Percentiles rank a stretch among this genome's conserved stretches.
Evolutionary conservation across 2,329 filamentous ascomycete species (phyloP).

Genomic region (Diaporthe ampelina): DNA sequence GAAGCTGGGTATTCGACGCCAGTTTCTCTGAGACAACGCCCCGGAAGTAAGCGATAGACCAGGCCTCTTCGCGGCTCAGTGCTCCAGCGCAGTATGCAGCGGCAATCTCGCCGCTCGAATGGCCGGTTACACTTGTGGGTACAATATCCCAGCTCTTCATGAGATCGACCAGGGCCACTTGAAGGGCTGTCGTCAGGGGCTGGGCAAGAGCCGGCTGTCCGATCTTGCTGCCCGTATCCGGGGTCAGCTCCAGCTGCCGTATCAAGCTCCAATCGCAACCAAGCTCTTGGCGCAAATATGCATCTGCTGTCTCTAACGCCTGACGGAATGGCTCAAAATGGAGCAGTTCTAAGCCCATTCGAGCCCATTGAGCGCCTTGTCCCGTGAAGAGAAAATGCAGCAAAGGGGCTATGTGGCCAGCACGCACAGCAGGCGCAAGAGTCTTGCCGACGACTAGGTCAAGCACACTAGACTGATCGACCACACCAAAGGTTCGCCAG

Average conservation of each 20-base stretch:
- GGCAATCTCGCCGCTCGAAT: constrained; percentile 57
- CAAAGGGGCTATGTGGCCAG: not conserved
- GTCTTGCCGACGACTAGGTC: not conserved
- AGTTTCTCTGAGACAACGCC: constrained; percentile 9
- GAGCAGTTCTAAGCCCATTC: not conserved
- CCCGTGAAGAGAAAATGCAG: not conserved
- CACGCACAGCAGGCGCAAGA: not conserved
- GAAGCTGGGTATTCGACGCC: not conserved
- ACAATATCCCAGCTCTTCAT: constrained; percentile 49
- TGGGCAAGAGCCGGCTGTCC: constrained; percentile 49
- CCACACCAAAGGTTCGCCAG: constrained; percentile 12
- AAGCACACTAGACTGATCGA: not conserved
- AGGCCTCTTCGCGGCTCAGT: constrained; percentile 44
- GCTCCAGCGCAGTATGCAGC: constrained; percentile 54
- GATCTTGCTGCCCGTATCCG: constrained; percentile 1
- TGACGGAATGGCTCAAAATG: constrained; percentile 40
- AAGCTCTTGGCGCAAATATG: not conserved
- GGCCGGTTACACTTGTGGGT: constrained; percentile 52
- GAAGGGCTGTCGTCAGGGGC: constrained; percentile 62
- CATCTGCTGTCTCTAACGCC: not conserved
- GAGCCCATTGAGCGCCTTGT: not conserved
- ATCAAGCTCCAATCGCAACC: constrained; percentile 8
- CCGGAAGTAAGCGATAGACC: constrained; percentile 39
- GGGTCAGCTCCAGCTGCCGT: not conserved
- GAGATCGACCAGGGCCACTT: constrained; percentile 58